Evolutionary conservation across 2,329 filamentous ascomycete genomes (phyloP).

Genomic region (Huntiella abstrusa): DNA sequence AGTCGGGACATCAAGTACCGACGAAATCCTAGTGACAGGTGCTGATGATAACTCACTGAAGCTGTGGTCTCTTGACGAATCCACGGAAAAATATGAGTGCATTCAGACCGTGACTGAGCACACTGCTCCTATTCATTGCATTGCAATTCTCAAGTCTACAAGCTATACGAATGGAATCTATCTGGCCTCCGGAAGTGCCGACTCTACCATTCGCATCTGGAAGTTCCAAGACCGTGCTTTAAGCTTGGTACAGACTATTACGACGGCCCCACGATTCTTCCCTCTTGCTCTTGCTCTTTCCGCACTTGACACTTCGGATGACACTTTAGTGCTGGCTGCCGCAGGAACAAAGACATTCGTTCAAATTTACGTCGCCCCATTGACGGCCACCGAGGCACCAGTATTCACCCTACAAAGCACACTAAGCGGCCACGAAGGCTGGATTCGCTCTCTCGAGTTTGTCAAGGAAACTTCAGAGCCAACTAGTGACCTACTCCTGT

Average conservation of each 20-base stretch:
- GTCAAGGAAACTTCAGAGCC: constrained; percentile 26
- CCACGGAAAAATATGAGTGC: constrained; percentile 19
- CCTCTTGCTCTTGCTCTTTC: constrained; percentile 59
- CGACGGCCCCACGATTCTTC: constrained; percentile 60
- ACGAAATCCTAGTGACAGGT: constrained; percentile 38
- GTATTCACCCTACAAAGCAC: constrained; percentile 57
- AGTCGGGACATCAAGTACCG: constrained; percentile 26
- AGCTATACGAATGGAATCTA: constrained; percentile 20
- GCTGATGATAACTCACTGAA: constrained; percentile 62
- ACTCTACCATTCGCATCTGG: constrained; percentile 59
- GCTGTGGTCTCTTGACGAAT: constrained; percentile 35
- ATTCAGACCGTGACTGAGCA: constrained; percentile 42
- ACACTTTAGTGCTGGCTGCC: constrained; percentile 53
- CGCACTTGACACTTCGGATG: constrained; percentile 30
- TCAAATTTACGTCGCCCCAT: constrained; percentile 52
- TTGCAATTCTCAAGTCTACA: constrained; percentile 25
- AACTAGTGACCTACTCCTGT: constrained; percentile 55
- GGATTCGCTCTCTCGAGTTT: constrained; percentile 77
- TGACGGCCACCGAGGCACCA: constrained; percentile 17
- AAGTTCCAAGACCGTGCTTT: constrained; percentile 30
- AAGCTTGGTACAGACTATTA: constrained; percentile 49
- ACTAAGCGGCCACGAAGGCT: constrained; percentile 79
- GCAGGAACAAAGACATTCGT: constrained; percentile 70
- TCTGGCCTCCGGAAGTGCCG: constrained; percentile 66
- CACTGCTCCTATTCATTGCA: constrained; percentile 55